Base-by-base conservation (phyloP, 805 yeast genomes). In the Clavispora phyllophila region DNA sequence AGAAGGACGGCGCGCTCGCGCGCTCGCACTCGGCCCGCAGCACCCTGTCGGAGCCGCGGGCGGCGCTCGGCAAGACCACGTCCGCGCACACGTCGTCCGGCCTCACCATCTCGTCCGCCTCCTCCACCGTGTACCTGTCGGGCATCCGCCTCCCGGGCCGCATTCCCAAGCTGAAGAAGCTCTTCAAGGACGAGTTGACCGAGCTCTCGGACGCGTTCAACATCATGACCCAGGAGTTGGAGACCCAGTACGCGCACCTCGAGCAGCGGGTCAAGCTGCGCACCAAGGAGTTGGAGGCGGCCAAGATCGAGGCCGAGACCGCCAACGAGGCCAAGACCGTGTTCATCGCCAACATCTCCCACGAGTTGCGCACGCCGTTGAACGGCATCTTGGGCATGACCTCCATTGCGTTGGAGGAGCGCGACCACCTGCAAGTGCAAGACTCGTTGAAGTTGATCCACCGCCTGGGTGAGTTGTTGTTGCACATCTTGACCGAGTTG, bases 321-420 rank as follows among this genome's bases (percentile, higher is more conserved):
- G 99, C 99, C 1, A 91, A 91, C 61, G 97, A 93, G 53, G 96
- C 98, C 3, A 93, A 93, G 58, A 90, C 98, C 0, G 89, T 87
- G 6, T 88, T 88, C 59, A 83, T 88, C 55, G 96, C 96, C 2
- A 87, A 90, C 52, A 89, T 88, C 14, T 87, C 96, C 0, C 96
- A 88, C 61, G 99, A 93, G 66, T 72, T 93, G 57, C 78, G 98
- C 53, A 93, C 98, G 0, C 99, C 99, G 1, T 70, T 93, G 48
- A 93, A 93, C 61, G 99, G 99, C 59, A 93, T 93, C 33, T 68
- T 93, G 42, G 98, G 98, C 49, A 87, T 91, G 90, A 87, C 97
- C 0, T 85, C 95, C 2, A 84, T 91, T 43, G 90, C 96, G 5
- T 81, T 89, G 86, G 93, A 86, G 17, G 98, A 93, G 59, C 72